Conservation (phyloP, 495 filamentous ascomycete species). For the Penicillium chermesinum region DNA sequence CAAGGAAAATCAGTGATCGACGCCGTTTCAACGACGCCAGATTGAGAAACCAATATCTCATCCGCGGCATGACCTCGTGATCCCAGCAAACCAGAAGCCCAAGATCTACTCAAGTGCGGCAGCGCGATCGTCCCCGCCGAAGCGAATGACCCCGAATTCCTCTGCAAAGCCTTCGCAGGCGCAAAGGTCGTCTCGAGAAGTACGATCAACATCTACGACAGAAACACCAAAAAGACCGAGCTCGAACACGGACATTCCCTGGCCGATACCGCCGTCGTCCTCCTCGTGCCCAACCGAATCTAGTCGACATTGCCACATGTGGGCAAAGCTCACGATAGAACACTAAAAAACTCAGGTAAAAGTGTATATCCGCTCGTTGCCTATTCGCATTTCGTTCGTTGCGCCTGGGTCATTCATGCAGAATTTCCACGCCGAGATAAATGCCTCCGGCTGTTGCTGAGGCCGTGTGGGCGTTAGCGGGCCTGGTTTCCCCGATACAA, state of each 20-base stretch:
- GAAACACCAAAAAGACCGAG: constrained; percentile 27
- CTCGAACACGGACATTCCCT: constrained; percentile 36
- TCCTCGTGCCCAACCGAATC: constrained; percentile 45
- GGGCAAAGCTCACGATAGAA: too few species aligned
- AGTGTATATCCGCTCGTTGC: constrained; percentile 40
- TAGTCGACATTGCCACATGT: constrained; percentile 43
- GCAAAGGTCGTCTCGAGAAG: constrained; percentile 47
- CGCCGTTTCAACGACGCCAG: constrained; percentile 43
- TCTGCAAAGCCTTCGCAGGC: constrained; percentile 38
- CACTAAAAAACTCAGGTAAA: constrained; percentile 37
- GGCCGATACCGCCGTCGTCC: constrained; percentile 40
- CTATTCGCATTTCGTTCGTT: constrained; percentile 43
- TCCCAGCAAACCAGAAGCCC: constrained; percentile 25
- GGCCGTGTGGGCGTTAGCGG: constrained; percentile 20
- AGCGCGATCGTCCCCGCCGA: constrained; percentile 49
- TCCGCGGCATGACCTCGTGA: constrained; percentile 53
- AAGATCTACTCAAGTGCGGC: constrained; percentile 23
- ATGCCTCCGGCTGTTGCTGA: constrained; percentile 3
- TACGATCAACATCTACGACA: constrained; percentile 20
- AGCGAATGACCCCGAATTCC: constrained; percentile 31
- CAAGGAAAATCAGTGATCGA: constrained; percentile 57
- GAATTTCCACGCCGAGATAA: constrained; percentile 29
- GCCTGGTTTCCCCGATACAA: constrained; percentile 25
- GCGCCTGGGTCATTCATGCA: constrained; percentile 45
- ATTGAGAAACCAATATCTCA: constrained; percentile 42